A percentile compares a stretch with the other conserved stretches of the same genome.
Evolutionary conservation across 2,329 filamentous ascomycete species (phyloP).

Genomic region (Triangularia setosa): DNA sequence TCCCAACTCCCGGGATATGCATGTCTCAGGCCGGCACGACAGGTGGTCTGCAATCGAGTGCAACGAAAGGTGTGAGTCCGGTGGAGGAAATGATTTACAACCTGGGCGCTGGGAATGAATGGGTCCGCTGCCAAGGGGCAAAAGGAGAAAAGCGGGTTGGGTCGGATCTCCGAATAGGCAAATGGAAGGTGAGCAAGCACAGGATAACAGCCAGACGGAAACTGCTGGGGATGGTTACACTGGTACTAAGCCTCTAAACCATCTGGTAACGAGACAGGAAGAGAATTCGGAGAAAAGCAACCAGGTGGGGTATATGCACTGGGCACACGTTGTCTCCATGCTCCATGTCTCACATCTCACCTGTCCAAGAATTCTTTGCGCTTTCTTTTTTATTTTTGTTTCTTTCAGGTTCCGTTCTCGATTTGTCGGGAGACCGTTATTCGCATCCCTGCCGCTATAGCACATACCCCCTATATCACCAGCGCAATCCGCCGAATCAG

Average conservation of each 20-base stretch:
- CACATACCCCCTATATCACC: neutral
- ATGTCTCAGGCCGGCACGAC: slow-evolving; percentile 1
- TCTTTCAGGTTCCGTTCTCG: slow-evolving; percentile 18
- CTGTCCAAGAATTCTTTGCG: neutral
- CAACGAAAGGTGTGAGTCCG: slow-evolving; percentile 21
- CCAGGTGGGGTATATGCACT: neutral
- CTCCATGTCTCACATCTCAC: neutral
- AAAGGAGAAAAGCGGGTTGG: slow-evolving; percentile 2
- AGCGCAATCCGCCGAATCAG: slow-evolving; percentile 5
- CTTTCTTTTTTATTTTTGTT: neutral
- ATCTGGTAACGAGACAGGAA: neutral
- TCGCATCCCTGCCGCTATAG: slow-evolving; percentile 15
- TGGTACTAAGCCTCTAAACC: neutral
- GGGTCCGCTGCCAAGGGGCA: neutral
- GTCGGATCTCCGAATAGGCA: slow-evolving; percentile 11
- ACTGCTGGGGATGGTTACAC: slow-evolving; percentile 4
- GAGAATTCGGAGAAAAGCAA: neutral
- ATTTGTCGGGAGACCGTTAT: slow-evolving; percentile 9
- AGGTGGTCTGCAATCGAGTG: slow-evolving; percentile 23
- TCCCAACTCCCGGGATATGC: slow-evolving; percentile 20
- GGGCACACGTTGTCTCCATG: too few relatives aligned
- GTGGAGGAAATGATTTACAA: slow-evolving; percentile 19
- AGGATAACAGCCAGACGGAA: neutral
- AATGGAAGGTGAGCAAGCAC: neutral
- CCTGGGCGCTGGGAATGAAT: slow-evolving; percentile 22